Conservation (phyloP, 495 filamentous ascomycete species). For the Oidiodendron maius region DNA sequence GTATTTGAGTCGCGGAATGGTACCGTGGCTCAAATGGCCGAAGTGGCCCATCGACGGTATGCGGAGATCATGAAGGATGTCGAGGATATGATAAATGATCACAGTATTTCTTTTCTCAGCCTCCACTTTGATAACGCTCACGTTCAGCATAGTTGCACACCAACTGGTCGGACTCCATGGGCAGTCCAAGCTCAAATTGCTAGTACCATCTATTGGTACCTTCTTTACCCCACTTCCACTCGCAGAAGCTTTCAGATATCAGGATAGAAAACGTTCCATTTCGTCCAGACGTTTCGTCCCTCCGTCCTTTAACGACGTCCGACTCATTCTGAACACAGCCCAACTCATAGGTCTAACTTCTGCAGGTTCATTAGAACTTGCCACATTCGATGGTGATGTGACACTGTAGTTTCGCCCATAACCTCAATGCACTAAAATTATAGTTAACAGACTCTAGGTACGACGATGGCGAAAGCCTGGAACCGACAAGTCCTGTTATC, state of each 20-base stretch:
- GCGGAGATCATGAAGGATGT: conserved; percentile 94
- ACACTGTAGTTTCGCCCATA: conserved; percentile 48
- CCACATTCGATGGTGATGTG: conserved; percentile 97
- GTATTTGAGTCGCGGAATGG: conserved; percentile 59
- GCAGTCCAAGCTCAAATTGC: conserved; percentile 85
- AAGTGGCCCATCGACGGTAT: conserved; percentile 73
- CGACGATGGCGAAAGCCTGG: conserved; percentile 81
- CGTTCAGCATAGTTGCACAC: conserved; percentile 54
- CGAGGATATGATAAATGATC: conserved; percentile 83
- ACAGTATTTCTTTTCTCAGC: conserved; percentile 54
- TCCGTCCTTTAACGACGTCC: conserved; percentile 95
- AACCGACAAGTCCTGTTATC: conserved; percentile 69
- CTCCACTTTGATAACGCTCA: conserved; percentile 10
- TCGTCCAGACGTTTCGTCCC: conserved; percentile 89
- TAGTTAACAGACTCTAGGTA: conserved; percentile 40
- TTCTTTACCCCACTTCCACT: conserved; percentile 89
- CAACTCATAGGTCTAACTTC: conserved; percentile 81
- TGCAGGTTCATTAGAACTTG: conserved; percentile 63
- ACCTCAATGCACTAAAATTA: neutral
- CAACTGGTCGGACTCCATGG: conserved; percentile 53
- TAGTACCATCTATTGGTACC: conserved; percentile 81
- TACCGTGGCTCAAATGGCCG: conserved; percentile 55
- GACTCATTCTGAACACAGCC: conserved; percentile 87
- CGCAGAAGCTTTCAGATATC: conserved; percentile 84
- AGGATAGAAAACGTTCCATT: conserved; percentile 79